Conservation (phyloP, 2,329 filamentous ascomycete species). For the Amauroascus verrucosus region DNA sequence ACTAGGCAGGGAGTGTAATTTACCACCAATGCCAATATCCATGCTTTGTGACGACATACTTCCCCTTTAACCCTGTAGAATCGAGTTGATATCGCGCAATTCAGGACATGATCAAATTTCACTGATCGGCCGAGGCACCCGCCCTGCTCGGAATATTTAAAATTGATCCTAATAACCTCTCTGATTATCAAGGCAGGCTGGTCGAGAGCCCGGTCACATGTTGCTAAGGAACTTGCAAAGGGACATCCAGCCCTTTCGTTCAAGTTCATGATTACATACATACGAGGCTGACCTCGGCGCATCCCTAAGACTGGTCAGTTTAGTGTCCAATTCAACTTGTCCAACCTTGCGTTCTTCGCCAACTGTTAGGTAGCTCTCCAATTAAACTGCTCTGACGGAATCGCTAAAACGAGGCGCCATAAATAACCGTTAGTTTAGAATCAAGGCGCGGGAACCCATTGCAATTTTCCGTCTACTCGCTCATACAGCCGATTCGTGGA, state of each 20-base stretch:
- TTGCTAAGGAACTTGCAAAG: background rate
- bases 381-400: background rate
- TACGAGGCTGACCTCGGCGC: background rate
- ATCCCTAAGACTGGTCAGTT: no score
- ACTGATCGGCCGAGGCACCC: background rate
- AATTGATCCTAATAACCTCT: background rate
- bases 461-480: background rate
- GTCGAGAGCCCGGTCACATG: constrained; percentile 1
- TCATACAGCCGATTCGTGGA: background rate
- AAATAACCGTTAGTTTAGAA: background rate
- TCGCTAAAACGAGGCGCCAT: background rate
- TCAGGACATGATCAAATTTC: background rate
- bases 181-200: background rate
- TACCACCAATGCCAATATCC: background rate
- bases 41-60: background rate
- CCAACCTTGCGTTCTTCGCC: background rate
- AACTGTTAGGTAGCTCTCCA: background rate
- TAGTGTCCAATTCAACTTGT: no score
- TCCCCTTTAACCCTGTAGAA: background rate
- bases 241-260: no score
- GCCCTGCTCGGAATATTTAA: constrained; percentile 1
- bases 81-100: background rate
- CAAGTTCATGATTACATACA: background rate
- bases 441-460: background rate
- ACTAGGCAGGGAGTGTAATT: background rate